A percentile compares a stretch with the other conserved stretches of the same genome.
Conservation (phyloP, 768 basidiomycete genomes). For the Termitomyces titanicus region DNA sequence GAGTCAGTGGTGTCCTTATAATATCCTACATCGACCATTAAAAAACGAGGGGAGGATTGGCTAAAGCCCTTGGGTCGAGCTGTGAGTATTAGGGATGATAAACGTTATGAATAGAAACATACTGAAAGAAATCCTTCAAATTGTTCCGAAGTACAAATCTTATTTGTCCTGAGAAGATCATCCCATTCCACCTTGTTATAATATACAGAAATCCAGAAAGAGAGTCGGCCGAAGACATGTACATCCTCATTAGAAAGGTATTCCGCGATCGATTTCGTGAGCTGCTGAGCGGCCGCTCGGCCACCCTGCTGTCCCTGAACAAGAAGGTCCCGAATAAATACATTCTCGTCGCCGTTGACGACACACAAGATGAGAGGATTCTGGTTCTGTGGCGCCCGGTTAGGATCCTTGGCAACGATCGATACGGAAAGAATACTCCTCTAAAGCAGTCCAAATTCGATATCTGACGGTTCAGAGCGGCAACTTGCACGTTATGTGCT, state of each 20-base stretch:
- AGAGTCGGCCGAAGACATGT: constrained; percentile 58
- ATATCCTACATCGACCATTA: constrained; percentile 64
- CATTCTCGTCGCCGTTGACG: constrained; percentile 67
- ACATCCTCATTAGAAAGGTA: constrained; percentile 61
- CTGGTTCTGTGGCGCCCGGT: constrained; percentile 41
- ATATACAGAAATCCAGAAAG: constrained; percentile 75
- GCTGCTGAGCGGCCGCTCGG: constrained; percentile 54
- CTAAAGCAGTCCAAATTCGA: constrained; percentile 53
- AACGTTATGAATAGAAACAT: constrained; percentile 11
- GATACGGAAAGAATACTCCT: constrained; percentile 17
- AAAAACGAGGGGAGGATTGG: constrained; percentile 69
- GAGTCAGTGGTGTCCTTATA: constrained; percentile 56
- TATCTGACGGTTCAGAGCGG: constrained; percentile 62
- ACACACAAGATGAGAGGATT: constrained; percentile 70
- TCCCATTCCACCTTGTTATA: constrained; percentile 58
- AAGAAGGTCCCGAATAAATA: constrained; percentile 60
- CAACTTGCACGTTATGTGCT: constrained; percentile 65
- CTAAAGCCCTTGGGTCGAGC: constrained; percentile 52
- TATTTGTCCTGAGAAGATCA: constrained; percentile 45
- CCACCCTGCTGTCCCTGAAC: constrained; percentile 66
- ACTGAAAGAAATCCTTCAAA: constrained; percentile 65
- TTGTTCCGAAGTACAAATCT: constrained; percentile 60
- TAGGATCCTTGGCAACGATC: neutral
- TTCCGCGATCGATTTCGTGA: constrained; percentile 68
- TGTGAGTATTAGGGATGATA: neutral